A percentile compares a stretch with the other conserved stretches of the same genome.
phyloP scores from a whole-genome alignment of 2,329 filamentous ascomycete species.

The Anthostomella pinea region DNA sequence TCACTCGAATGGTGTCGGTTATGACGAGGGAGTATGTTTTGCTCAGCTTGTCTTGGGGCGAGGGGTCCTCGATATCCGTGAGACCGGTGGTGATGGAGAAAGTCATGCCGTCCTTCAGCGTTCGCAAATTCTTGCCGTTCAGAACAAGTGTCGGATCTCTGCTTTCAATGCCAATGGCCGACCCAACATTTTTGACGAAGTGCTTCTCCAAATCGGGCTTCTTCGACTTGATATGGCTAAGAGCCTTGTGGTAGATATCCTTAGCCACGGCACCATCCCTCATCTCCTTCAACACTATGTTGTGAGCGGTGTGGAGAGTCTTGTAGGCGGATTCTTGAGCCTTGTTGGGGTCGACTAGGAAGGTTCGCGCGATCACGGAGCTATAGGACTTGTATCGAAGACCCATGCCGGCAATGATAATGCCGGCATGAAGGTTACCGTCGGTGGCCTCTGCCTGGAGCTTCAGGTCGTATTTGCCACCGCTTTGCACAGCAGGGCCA shows the following conservation, averaged over 20 bases:
- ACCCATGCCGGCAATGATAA: constrained; percentile 89
- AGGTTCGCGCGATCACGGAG: constrained; percentile 88
- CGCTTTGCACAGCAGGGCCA: constrained; percentile 87
- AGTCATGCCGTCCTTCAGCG: constrained; percentile 95
- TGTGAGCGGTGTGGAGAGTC: constrained; percentile 79
- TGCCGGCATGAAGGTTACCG: constrained; percentile 80
- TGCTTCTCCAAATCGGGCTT: constrained; percentile 95
- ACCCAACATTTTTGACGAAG: constrained; percentile 89
- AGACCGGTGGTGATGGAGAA: constrained; percentile 87
- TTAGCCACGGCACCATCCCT: constrained; percentile 82
- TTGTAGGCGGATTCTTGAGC: constrained; percentile 94
- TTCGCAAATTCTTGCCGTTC: constrained; percentile 80
- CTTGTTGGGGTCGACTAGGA: constrained; percentile 95
- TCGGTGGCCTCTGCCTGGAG: constrained; percentile 76
- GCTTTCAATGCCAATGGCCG: constrained; percentile 88
- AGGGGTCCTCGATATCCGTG: constrained; percentile 81
- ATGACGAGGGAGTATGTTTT: constrained; percentile 86
- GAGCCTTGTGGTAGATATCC: constrained; percentile 87
- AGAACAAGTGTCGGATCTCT: constrained; percentile 79
- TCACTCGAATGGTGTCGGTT: constrained; percentile 90
- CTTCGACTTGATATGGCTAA: constrained; percentile 77
- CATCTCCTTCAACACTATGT: constrained; percentile 85
- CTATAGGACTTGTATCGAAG: constrained; percentile 95
- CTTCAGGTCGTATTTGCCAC: constrained; percentile 89
- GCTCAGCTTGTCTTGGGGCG: constrained; percentile 85